phyloP scores from a whole-genome alignment of 2,329 filamentous ascomycete genomes.

The Rutstroemia sp. region DNA sequence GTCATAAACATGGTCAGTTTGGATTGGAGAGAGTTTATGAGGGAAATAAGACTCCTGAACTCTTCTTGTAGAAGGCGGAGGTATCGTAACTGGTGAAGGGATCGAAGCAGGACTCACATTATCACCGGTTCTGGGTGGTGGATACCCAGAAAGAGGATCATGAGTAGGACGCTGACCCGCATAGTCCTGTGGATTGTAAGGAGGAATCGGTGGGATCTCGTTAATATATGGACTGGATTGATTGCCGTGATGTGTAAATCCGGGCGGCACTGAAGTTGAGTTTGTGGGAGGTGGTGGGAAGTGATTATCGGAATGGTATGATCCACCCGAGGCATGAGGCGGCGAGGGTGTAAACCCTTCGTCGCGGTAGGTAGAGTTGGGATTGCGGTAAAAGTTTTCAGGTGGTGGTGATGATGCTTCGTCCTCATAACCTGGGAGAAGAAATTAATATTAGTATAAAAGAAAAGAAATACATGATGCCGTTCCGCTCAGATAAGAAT shows the following conservation, averaged over 20 bases:
- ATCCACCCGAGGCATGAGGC: conserved; percentile 29
- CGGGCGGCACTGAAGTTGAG: not conserved
- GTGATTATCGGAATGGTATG: conserved; percentile 22
- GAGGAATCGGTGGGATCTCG: conserved; percentile 20
- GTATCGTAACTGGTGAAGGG: conserved; percentile 11
- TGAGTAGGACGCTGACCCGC: conserved; percentile 16
- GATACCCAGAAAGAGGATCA: conserved; percentile 20
- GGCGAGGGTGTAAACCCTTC: conserved; percentile 27
- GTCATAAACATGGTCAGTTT: conserved; percentile 19
- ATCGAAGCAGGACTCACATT: conserved; percentile 29
- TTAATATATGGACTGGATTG: conserved; percentile 20
- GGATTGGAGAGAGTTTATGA: conserved; percentile 21
- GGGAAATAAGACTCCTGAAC: conserved; percentile 20
- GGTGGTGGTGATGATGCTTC: conserved; percentile 22
- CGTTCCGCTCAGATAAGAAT: conserved; percentile 11
- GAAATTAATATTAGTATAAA: conserved; percentile 13
- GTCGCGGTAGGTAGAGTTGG: conserved; percentile 19
- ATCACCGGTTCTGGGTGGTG: conserved; percentile 20
- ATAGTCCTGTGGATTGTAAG: conserved; percentile 29
- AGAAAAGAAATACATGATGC: conserved; percentile 17
- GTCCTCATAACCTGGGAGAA: conserved; percentile 28
- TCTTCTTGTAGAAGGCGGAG: conserved; percentile 8
- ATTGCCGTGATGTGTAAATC: conserved; percentile 19
- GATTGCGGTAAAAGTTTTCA: conserved; percentile 26
- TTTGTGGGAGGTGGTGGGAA: conserved; percentile 21